Evolutionary conservation across 2,329 filamentous ascomycete genomes (phyloP), one percentile per base, ranked within the genome.

Genomic region (Alternaria sp.): DNA sequence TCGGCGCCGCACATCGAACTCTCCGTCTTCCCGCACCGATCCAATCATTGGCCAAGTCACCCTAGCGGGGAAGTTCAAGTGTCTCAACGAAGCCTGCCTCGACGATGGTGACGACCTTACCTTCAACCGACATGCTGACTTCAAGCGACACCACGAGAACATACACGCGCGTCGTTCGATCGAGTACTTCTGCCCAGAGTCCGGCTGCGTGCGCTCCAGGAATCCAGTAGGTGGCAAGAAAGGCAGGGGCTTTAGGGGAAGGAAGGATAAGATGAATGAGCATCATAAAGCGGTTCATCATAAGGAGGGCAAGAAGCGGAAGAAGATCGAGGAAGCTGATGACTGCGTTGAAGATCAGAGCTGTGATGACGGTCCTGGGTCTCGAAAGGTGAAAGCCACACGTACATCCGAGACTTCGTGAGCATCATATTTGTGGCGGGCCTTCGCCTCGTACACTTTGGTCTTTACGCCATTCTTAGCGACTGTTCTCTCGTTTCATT

Each of bases 201-300:
- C 33, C 3, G 73, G 69, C 4, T 77, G 75, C 44, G n/a, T 51
- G 0, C 68, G 75, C 6, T 73, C 71, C 4, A 64, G 49, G 11
- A 58, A 51, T 2, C 65, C 66, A 3, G 54, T 44, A 0, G 65
- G 70, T 7, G 71, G 68, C 0, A 70, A 60, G 30, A 69, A 70
- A 26, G 72, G 75, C 0, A 59, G 72, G 7, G 71, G 75, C 47
- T 78, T 78, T 51, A 71, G 71, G 3, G 61, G 55, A 0, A 60
- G 77, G 8, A 75, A 69, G 41, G 77, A 79, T 56, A 79, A 79
- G 44, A 72, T 73, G 61, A 63, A 69, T 8, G 75, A 77, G 45
- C 75, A 77, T 55, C 28, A 74, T 1, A 59, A 66, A 25, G 75
- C 66, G n/a, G 68, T 74, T 21, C 75, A 77, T 64, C 43, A 61